These are phyloP conservation scores for thale cress (Arabidopsis thaliana) DNA, from an alignment of 345 rosid species.

Conservation along the genomic window TAIR10.1 NC_003074.8:8209001-8209500, in stretches of 20 bases:
- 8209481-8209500: no score
- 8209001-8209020: slow-evolving; percentile 74
- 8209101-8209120: slow-evolving; percentile 94
- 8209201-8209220: slow-evolving; percentile 24
- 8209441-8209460: no score
- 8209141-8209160: slow-evolving; percentile 64
- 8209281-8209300: slow-evolving; percentile 39
- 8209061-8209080: slow-evolving; percentile 92
- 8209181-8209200: slow-evolving; percentile 21
- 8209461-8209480: no score
- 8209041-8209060: slow-evolving; percentile 97
- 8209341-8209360: not conserved
- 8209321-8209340: slow-evolving; percentile 42
- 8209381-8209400: not conserved
- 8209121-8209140: slow-evolving; percentile 90
- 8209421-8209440: not conserved
- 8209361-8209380: not conserved
- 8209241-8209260: slow-evolving; percentile 19
- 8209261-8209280: slow-evolving; percentile 24
- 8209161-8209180: slow-evolving; percentile 77
- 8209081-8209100: slow-evolving; percentile 98
- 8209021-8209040: slow-evolving; percentile 80
- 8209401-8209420: slow-evolving; percentile 12
- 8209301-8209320: slow-evolving; percentile 40
- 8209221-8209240: slow-evolving; percentile 32